phyloP scores from a whole-genome alignment of 129 eudicot genomes.

The Lactuca saligna region DNA sequence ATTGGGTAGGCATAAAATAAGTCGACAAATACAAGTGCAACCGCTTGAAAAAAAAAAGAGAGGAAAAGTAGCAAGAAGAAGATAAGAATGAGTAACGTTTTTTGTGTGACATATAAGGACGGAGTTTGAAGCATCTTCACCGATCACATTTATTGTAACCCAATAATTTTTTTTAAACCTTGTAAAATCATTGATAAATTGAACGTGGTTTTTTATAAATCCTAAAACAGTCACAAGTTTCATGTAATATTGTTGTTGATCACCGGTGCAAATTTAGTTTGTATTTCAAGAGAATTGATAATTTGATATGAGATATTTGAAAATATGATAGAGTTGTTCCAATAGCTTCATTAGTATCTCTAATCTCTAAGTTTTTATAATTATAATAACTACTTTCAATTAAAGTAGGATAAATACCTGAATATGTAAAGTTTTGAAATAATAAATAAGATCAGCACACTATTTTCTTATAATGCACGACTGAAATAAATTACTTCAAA shows the following conservation, averaged over 20 bases:
- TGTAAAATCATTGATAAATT: background rate
- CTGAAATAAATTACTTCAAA: no score
- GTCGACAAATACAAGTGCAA: background rate
- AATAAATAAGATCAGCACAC: no score
- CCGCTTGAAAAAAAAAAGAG: conserved; percentile 9
- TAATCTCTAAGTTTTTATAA: no score
- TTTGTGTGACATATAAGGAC: conserved; percentile 14
- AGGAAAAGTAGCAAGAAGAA: background rate
- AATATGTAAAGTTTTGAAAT: background rate
- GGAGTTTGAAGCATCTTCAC: background rate
- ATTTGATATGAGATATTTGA: no score
- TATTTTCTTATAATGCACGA: no score
- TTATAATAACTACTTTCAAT: no score
- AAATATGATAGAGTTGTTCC: background rate
- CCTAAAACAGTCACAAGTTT: conserved; percentile 22
- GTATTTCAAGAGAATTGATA: background rate
- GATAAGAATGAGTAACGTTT: conserved; percentile 4
- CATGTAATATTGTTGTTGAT: conserved; percentile 11
- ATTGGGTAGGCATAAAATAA: no score
- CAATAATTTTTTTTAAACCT: background rate
- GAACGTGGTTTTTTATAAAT: background rate
- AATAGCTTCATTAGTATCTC: no score
- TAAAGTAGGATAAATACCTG: background rate
- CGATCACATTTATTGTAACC: conserved; percentile 13
- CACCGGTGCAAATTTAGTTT: background rate